Evolutionary conservation across 2,329 filamentous ascomycete species (phyloP), one percentile per base, ranked within the genome.

Genomic region (Penicillium rolfsii): DNA sequence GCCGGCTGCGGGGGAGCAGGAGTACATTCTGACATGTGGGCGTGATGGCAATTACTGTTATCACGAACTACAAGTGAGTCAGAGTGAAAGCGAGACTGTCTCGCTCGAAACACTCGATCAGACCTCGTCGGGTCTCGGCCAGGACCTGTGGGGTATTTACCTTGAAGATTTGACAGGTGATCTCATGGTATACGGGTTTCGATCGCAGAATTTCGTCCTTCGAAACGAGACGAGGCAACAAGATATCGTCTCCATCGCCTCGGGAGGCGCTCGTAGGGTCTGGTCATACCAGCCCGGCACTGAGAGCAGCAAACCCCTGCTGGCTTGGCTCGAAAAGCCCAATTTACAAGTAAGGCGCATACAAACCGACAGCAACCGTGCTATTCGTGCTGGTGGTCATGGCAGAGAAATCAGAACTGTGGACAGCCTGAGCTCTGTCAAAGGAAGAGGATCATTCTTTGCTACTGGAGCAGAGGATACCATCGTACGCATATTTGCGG

Each of bases 321-420:
- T 96, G 61, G 83, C 91, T 0, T 97, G 91, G 84, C 94, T 89
- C 3, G 89, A 91, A 74, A 87, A 87, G 5, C 85, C 86, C 1
- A 76, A 65, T 63, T 80, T 87, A 57, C 79, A 84, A 61, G 72
- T 83, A 0, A 71, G 79, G 40, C 75, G 71, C 2, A 79, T 83
- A 35, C 62, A 58, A 3, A 61, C 69, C 16, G 62, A 80, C 36
- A 80, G 72, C 66, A 85, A 78, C 72, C 68, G 73, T 9, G 73
- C 83, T 0, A 65, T 96, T 12, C 87, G 89, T 64, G 67, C 77
- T 0, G 94, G 95, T 6, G 87, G 87, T 0, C 95, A 99, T 75
- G 95, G 95, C 0, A 83, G 95, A 57, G 95, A 99, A 76, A 90
- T 98, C 67, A 91, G 91, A 73, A 77, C 85, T 1, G 75, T 85